These are phyloP conservation scores for Monosporascus sp. DNA, from an alignment of 2,329 filamentous ascomycete genomes.

Conservation along the genomic window DNA sequence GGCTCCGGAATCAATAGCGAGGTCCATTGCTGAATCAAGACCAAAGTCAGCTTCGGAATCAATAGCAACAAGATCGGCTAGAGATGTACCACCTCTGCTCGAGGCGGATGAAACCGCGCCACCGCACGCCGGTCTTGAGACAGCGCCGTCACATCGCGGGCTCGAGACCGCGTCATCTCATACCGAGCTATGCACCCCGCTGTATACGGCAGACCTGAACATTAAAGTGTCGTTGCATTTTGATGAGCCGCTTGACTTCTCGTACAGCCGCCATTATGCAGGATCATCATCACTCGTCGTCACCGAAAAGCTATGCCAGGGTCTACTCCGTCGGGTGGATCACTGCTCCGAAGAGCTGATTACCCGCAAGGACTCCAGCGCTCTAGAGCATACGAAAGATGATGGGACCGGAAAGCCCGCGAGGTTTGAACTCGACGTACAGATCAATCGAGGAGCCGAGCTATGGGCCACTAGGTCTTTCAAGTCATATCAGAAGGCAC, in stretches of 20 bases:
- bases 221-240: slow-evolving; percentile 43
- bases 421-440: slow-evolving; percentile 44
- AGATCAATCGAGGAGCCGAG: slow-evolving; percentile 34
- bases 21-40: too few species aligned
- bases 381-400: slow-evolving; percentile 34
- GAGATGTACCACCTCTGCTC: too few species aligned
- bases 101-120: too few species aligned
- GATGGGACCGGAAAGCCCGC: slow-evolving; percentile 36
- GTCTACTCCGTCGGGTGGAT: slow-evolving; percentile 44
- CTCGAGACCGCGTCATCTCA: slow-evolving; percentile 8
- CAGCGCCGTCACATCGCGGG: slow-evolving; percentile 3
- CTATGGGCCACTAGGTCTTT: slow-evolving; percentile 41
- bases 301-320: slow-evolving; percentile 43
- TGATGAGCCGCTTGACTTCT: slow-evolving; percentile 37
- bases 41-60: too few species aligned
- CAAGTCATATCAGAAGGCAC: slow-evolving; percentile 45
- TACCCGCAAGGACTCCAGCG: slow-evolving; percentile 45
- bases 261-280: slow-evolving; percentile 41
- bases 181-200: slow-evolving; percentile 10
- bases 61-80: too few species aligned
- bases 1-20: too few species aligned
- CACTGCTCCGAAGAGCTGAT: slow-evolving; percentile 49
- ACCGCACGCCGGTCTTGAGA: background rate
- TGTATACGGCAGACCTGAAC: slow-evolving; percentile 25
- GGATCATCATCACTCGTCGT: slow-evolving; percentile 39